Evolutionary conservation across 208 protist species (phyloP), one percentile per base, ranked within the genome.

Genomic region (Leishmania amazonensis): DNA sequence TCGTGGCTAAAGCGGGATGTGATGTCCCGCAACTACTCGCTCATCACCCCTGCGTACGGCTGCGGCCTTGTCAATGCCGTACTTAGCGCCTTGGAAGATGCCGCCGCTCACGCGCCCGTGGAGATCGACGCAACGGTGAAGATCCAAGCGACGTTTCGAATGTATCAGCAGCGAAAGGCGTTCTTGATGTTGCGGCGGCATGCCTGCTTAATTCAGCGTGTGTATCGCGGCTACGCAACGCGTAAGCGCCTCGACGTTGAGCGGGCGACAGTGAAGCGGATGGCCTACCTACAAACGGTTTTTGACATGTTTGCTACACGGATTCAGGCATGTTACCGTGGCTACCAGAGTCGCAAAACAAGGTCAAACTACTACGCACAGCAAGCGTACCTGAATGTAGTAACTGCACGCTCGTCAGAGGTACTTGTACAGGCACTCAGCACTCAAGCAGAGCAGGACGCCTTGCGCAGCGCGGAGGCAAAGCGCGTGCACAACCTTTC

Each of bases 281-380:
- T 53, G 31, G 53, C 51, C 0, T 86, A 89, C 78, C 78, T 89
- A 15, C 54, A 71, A 57, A 79, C 83, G 21, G 79, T 94, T n/a
- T 96, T 95, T 76, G 75, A 93, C 75, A 89, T 90, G 70, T 96
- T 93, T 49, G 90, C 93, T 24, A 88, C 91, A 3, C 78, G 84
- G 58, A 96, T 96, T 74, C 93, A 96, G 83, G 85, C 93, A 8
- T 87, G 83, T 49, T 96, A 87, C 78, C 87, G 93, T 49, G 91
- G 93, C 19, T 91, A 89, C 75, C 67, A 83, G 45, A 86, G 86
- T 45, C 89, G 93, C 65, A 86, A 84, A 42, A 85, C 87, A 42
- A 64, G 71, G 2, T 78, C 87, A 35, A 88, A 94, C 85, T 96
- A 91, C 79, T 96, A 96, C 77, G 93, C 90, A 0, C 82, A 87